Percentiles rank a stretch among this genome's conserved stretches.
Evolutionary conservation across 2,329 filamentous ascomycete genomes (phyloP).

Genomic region (Sporothrix pallida): DNA sequence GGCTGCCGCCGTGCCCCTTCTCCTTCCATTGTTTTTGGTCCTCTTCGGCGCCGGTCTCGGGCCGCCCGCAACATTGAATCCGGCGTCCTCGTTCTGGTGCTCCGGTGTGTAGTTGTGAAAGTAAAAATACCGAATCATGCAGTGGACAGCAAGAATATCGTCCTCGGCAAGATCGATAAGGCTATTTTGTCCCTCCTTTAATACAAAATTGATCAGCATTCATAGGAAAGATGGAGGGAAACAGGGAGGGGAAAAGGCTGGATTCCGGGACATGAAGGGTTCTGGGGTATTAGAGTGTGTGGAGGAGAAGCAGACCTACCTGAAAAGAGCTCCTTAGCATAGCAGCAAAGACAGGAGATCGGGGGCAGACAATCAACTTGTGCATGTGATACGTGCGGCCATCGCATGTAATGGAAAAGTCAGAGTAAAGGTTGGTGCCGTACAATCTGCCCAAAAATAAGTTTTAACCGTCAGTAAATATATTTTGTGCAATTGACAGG

Average conservation of each 20-base stretch:
- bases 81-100: not conserved
- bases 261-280: too few relatives aligned
- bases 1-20: too few relatives aligned
- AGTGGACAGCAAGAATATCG: slow-evolving; percentile 19
- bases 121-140: slow-evolving; percentile 26
- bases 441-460: too few relatives aligned
- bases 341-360: not conserved
- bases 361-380: slow-evolving; percentile 25
- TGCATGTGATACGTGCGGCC: slow-evolving; percentile 5
- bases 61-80: too few relatives aligned
- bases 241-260: too few relatives aligned
- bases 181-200: slow-evolving; percentile 16
- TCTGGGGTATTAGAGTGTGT: too few relatives aligned
- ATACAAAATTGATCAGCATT: not conserved
- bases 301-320: not conserved
- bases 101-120: not conserved
- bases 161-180: not conserved
- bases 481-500: not conserved
- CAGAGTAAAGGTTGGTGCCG: not conserved
- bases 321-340: slow-evolving; percentile 23
- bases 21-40: not conserved
- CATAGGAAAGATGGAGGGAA: not conserved
- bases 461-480: too few relatives aligned
- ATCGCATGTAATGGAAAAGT: slow-evolving; percentile 3
- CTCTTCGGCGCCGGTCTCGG: not conserved